Percentiles rank a stretch among this genome's conserved stretches.
phyloP scores from a whole-genome alignment of 257 asterid species.

The Henckelia pumila region DNA sequence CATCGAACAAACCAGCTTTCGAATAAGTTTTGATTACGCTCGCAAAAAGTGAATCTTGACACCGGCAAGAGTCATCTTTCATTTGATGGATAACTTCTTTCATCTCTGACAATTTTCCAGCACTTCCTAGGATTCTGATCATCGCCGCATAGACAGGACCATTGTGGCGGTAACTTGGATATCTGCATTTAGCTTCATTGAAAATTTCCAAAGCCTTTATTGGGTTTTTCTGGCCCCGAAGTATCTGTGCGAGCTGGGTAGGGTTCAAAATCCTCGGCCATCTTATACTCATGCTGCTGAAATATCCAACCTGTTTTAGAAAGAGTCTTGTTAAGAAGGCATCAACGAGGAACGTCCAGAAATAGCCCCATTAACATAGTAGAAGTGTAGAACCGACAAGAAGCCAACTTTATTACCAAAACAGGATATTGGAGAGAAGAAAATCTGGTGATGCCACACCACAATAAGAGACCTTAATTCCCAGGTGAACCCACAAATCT shows the following conservation, averaged over 20 bases:
- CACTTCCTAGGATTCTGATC: constrained; percentile 61
- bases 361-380: background rate
- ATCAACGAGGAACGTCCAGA: background rate
- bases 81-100: constrained; percentile 56
- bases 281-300: constrained; percentile 52
- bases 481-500: background rate
- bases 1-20: constrained; percentile 54
- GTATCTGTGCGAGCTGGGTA: constrained; percentile 63
- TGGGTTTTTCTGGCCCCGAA: constrained; percentile 72
- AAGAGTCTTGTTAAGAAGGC: background rate
- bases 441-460: background rate
- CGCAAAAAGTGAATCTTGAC: constrained; percentile 65
- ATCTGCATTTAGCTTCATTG: constrained; percentile 56
- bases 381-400: background rate
- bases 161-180: constrained; percentile 71
- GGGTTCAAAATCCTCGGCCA: constrained; percentile 88
- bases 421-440: background rate
- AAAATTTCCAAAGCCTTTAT: constrained; percentile 71
- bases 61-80: constrained; percentile 78
- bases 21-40: constrained; percentile 56
- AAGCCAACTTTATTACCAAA: background rate
- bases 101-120: constrained; percentile 68
- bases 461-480: background rate
- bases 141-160: constrained; percentile 73
- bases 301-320: constrained; percentile 19